Evolutionary conservation across 208 protist genomes (phyloP), one percentile per base, ranked within the genome.

Genomic region (Balamuthia mandrillaris): DNA sequence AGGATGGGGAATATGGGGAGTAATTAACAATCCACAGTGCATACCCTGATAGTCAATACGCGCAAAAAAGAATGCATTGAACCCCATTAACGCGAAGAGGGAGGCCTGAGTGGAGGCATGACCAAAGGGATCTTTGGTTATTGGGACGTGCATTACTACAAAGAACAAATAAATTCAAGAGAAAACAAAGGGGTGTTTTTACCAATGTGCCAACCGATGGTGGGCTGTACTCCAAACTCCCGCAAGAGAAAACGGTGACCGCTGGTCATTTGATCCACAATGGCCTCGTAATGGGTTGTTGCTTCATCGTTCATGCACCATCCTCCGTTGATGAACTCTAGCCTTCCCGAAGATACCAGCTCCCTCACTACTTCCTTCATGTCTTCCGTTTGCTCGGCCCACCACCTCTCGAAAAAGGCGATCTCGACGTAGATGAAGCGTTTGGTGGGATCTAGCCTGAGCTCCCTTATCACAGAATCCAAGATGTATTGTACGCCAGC

Each of bases 231-330:
- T 0, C 84, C 84, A 49, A 87, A 63, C 44, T 52, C 54, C 18
- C 54, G 35, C 44, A 63, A 21, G 21, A 86, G 12, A 70, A 89
- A 92, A 51, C 72, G 75, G 78, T 92, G 88, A 0, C 90, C 90
- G 0, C 81, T 37, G 2, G 88, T 87, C 88, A 92, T 91, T 33
- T 92, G 88, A 47, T 91, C 78, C 27, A 92, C 83, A 0, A 90
- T 66, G 3, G 85, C 86, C 54, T 72, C 60, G 44, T 91, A 91
- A 72, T 68, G 60, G 3, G 88, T 81, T 0, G 68, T 66, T 5
- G 90, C 90, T 60, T 92, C 90, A 81, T 92, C 88, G 66, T 91
- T 86, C 90, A 91, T 92, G 49, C 83, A 88, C 65, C 84, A 90
- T 1, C 90, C 90, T 49, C 89, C 88, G 10, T 79, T 65, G 45